Percentiles rank a stretch among this genome's conserved stretches.
These are phyloP conservation scores for Carex pumila DNA, from an alignment of 176 grass and related monocot genomes.

Conservation along the genomic window DNA sequence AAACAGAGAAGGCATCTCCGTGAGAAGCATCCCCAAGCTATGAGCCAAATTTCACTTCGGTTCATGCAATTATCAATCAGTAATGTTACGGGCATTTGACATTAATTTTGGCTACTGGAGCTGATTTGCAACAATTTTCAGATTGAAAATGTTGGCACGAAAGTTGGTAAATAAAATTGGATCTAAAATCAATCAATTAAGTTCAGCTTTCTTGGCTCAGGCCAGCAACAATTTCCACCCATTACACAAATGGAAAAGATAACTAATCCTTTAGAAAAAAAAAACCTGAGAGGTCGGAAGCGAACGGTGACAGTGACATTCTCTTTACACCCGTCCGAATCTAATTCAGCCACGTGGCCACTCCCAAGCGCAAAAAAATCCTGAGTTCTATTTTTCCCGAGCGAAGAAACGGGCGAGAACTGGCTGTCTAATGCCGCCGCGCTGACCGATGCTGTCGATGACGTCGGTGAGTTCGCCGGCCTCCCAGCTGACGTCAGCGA, in stretches of 20 bases:
- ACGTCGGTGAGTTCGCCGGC: slow-evolving; percentile 61
- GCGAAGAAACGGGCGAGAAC: slow-evolving; percentile 43
- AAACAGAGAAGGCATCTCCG: slow-evolving; percentile 5
- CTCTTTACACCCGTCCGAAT: slow-evolving; percentile 61
- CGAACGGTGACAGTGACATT: slow-evolving; percentile 96
- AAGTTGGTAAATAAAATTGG: not conserved
- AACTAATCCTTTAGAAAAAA: not conserved
- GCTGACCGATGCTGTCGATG: slow-evolving; percentile 55
- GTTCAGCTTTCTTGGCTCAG: not conserved
- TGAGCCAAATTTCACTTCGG: not conserved
- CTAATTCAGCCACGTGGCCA: slow-evolving; percentile 27
- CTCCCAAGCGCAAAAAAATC: slow-evolving; percentile 22
- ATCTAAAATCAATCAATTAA: slow-evolving; percentile 3
- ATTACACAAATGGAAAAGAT: slow-evolving; percentile 12
- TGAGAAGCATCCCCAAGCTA: not conserved
- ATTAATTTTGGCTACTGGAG: not conserved
- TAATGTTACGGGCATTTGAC: not conserved
- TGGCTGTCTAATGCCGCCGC: slow-evolving; percentile 61
- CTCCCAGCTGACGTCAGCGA: slow-evolving; percentile 17
- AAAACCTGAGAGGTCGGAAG: slow-evolving; percentile 91
- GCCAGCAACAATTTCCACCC: slow-evolving; percentile 27
- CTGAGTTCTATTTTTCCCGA: slow-evolving; percentile 19
- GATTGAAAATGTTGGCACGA: not conserved
- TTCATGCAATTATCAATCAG: not conserved
- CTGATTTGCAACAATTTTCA: not conserved